Conservation (phyloP, 768 basidiomycete genomes). For the Leccinum variicolor region DNA sequence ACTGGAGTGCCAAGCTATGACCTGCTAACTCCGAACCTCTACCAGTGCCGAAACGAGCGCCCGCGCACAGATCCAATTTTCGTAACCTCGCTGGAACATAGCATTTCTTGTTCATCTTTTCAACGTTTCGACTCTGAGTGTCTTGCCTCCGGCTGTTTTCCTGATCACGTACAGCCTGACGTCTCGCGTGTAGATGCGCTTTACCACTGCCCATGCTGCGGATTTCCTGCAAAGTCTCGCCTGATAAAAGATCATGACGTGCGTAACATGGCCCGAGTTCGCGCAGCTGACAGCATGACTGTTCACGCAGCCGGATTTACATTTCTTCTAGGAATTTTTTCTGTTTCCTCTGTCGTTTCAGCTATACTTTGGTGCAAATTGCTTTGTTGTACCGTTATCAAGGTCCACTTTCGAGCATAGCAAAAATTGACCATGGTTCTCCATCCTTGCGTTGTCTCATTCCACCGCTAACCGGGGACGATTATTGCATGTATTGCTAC, state of each 20-base stretch:
- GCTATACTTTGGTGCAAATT: neutral
- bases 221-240: neutral
- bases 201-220: neutral
- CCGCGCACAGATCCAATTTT: neutral
- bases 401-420: neutral
- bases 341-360: neutral
- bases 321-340: neutral
- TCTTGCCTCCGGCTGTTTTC: neutral
- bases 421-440: neutral
- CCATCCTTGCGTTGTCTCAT: neutral
- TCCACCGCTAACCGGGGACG: neutral
- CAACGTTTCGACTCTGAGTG: neutral
- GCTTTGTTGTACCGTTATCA: neutral
- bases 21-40: too few species aligned
- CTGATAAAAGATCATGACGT: neutral
- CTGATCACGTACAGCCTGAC: neutral
- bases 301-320: neutral
- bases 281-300: neutral
- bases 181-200: neutral
- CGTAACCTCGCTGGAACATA: too few species aligned
- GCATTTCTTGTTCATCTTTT: neutral
- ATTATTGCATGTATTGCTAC: neutral
- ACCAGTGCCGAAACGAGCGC: too few species aligned
- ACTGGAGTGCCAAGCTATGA: neutral
- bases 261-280: neutral